A percentile compares a stretch with the other conserved stretches of the same genome.
These are phyloP conservation scores for Phytomonas francai DNA, from an alignment of 208 protist species.

Conservation along the genomic window DNA sequence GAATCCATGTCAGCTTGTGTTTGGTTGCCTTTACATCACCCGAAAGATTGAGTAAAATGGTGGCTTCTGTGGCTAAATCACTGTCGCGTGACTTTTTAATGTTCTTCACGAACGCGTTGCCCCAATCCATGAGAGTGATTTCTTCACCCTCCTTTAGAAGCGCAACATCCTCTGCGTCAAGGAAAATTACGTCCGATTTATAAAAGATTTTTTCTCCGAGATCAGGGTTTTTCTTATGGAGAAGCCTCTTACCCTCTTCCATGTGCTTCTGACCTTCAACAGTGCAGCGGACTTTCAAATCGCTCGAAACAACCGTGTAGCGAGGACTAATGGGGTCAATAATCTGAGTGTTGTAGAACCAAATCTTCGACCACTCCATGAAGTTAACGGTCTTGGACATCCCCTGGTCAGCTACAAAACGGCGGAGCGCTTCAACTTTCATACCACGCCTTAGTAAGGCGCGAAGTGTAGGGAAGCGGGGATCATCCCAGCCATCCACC, in stretches of 20 bases:
- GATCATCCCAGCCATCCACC: conserved; percentile 98
- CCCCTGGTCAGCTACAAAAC: conserved; percentile 96
- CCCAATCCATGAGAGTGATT: conserved; percentile 98
- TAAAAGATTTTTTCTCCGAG: conserved; percentile 92
- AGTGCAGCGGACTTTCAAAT: conserved; percentile 68
- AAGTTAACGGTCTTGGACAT: conserved; percentile 94
- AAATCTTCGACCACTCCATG: conserved; percentile 98
- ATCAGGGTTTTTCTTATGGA: conserved; percentile 93
- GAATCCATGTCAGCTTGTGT: conserved; percentile 97
- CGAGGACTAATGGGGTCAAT: conserved; percentile 96
- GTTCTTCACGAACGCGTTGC: conserved; percentile 90
- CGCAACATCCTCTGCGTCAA: conserved; percentile 93
- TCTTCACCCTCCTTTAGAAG: conserved; percentile 91
- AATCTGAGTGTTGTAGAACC: conserved; percentile 96
- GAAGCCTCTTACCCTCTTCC: conserved; percentile 46
- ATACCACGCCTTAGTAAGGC: conserved; percentile 95
- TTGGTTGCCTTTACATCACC: conserved; percentile 97
- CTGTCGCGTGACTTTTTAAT: conserved; percentile 40
- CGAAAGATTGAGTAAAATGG: conserved; percentile 80
- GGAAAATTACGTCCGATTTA: conserved; percentile 82
- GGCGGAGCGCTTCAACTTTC: conserved; percentile 91
- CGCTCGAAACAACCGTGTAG: conserved; percentile 90
- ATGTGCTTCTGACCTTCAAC: conserved; percentile 60
- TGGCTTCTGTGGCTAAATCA: conserved; percentile 50
- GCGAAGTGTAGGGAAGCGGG: conserved; percentile 97